Evolutionary conservation across 441 rosid species (phyloP).

Genomic region (Pelargonium australe): DNA sequence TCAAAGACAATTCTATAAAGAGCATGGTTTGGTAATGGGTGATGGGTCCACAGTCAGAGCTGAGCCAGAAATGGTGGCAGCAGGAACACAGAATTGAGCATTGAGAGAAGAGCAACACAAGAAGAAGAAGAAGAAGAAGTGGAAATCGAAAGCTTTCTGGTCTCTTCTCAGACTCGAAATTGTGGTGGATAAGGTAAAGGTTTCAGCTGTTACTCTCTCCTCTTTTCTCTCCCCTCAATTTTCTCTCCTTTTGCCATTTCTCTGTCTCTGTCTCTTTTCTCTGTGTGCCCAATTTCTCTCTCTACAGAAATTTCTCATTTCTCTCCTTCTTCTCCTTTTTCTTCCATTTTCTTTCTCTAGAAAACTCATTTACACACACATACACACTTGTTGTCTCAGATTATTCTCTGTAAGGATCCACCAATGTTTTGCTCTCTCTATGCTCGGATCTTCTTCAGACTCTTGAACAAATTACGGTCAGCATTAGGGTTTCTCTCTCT

Average conservation of each 20-base stretch:
- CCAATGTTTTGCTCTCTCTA: slow-evolving; percentile 8
- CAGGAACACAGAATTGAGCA: not conserved
- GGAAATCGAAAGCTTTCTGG: no score
- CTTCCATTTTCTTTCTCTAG: not conserved
- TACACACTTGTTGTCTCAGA: not conserved
- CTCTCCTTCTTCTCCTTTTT: not conserved
- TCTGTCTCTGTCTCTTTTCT: not conserved
- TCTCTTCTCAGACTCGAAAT: no score
- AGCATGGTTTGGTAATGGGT: not conserved
- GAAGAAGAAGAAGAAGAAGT: no score
- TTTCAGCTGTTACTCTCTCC: slow-evolving; percentile 18
- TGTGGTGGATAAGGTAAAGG: not conserved
- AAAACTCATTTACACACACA: slow-evolving; percentile 2
- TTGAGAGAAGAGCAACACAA: no score
- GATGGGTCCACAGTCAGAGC: slow-evolving; percentile 3
- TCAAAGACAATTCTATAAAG: not conserved
- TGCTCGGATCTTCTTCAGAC: slow-evolving; percentile 24
- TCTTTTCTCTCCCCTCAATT: slow-evolving; percentile 39
- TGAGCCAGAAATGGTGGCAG: slow-evolving; percentile 6
- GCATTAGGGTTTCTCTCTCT: slow-evolving; percentile 20
- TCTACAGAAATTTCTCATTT: not conserved
- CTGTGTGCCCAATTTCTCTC: not conserved
- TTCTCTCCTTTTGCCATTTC: slow-evolving; percentile 36
- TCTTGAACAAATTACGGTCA: slow-evolving; percentile 38
- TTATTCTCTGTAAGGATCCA: not conserved